Conservation (phyloP, 2,329 filamentous ascomycete species). For the Colletotrichum orbiculare region DNA sequence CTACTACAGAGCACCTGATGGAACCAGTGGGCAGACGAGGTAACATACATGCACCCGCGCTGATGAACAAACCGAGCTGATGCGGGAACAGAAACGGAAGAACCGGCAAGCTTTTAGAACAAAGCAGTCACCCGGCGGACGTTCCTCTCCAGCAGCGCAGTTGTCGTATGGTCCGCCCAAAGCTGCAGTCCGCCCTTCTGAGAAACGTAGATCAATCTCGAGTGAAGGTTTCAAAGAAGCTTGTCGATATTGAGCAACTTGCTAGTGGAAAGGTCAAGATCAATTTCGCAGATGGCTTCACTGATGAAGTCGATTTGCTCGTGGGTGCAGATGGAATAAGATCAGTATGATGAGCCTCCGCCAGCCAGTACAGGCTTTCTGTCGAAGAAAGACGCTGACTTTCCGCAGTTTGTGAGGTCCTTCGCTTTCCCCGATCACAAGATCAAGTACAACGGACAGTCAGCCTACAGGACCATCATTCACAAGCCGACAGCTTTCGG, state of each 20-base stretch:
- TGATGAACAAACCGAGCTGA: neutral
- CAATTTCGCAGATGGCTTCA: conserved; percentile 56
- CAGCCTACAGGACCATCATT: conserved; percentile 47
- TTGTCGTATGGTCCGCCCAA: conserved; percentile 46
- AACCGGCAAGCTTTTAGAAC: conserved; percentile 44
- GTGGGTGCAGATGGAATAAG: conserved; percentile 65
- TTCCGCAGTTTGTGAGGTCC: conserved; percentile 51
- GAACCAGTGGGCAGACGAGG: conserved; percentile 42
- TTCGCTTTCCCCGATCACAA: conserved; percentile 54
- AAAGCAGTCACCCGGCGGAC: conserved; percentile 38
- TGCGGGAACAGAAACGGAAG: conserved; percentile 43
- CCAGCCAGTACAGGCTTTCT: neutral
- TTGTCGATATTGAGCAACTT: conserved; percentile 52
- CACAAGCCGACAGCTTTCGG: conserved; percentile 39
- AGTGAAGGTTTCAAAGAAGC: conserved; percentile 57
- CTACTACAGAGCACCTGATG: conserved; percentile 43
- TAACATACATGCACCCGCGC: neutral
- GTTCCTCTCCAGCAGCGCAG: conserved; percentile 42
- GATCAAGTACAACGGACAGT: conserved; percentile 55
- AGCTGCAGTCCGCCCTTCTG: conserved; percentile 61
- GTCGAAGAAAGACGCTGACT: no score
- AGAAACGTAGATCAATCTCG: conserved; percentile 54
- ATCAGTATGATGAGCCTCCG: conserved; percentile 48
- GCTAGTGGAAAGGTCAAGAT: conserved; percentile 50
- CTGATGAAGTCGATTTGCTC: conserved; percentile 55